Conservation (phyloP, 345 rosid species). For the Mercurialis annua region DNA sequence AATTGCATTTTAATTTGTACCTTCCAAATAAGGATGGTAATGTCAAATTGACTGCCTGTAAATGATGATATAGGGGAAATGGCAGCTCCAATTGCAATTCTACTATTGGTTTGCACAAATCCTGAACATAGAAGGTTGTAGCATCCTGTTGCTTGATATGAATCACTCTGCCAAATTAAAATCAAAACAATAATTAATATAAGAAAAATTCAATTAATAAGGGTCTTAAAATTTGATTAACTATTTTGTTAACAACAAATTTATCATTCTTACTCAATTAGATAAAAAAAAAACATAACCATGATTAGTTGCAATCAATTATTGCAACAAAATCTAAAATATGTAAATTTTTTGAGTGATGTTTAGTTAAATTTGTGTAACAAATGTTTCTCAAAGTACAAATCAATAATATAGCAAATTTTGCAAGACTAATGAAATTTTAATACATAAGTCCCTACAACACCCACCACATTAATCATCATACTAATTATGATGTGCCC, state of each 20-base stretch:
- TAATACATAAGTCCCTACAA: constrained; percentile 14
- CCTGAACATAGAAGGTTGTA: constrained; percentile 37
- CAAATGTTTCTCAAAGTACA: background rate
- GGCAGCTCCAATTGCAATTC: constrained; percentile 37
- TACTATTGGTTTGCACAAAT: constrained; percentile 34
- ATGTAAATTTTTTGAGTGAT: background rate
- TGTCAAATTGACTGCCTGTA: constrained; percentile 25
- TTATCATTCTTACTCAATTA: background rate
- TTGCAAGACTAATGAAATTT: background rate
- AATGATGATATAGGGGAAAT: constrained; percentile 30
- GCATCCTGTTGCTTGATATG: constrained; percentile 36
- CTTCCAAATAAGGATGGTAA: constrained; percentile 36
- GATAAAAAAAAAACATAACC: too few species aligned
- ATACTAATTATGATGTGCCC: constrained; percentile 8
- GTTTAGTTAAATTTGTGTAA: background rate
- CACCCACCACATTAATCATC: constrained; percentile 18
- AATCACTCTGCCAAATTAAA: constrained; percentile 19
- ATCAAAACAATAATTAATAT: background rate
- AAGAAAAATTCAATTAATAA: too few species aligned
- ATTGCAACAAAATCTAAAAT: too few species aligned
- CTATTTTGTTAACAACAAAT: background rate
- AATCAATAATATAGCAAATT: constrained; percentile 2
- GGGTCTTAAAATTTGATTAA: too few species aligned
- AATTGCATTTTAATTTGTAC: background rate
- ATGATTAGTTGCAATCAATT: background rate